phyloP scores from a whole-genome alignment of 2,329 filamentous ascomycete species.

The Penicillium psychrosexuale region DNA sequence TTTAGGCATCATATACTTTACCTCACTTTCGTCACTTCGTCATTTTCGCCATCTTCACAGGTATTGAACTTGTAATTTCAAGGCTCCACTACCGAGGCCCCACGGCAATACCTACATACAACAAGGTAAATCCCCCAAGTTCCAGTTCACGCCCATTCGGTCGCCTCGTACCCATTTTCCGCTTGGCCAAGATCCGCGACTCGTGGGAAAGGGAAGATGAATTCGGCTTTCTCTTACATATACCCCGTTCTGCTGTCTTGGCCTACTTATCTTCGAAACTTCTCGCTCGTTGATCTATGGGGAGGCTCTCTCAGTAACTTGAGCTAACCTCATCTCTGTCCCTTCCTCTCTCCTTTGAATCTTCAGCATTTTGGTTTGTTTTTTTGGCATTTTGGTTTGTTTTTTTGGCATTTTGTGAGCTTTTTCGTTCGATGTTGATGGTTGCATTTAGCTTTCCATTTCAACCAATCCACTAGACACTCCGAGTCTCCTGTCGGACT shows the following conservation, averaged over 20 bases:
- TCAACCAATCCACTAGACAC: not conserved
- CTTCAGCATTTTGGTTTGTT: not conserved
- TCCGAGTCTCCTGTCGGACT: not conserved
- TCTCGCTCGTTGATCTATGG: conserved; percentile 1
- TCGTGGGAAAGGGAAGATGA: not conserved
- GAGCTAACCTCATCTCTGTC: not conserved
- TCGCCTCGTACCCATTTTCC: not conserved
- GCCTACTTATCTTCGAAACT: not conserved
- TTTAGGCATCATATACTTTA: not conserved
- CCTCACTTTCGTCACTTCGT: not conserved
- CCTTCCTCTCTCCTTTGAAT: not conserved
- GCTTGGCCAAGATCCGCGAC: not conserved
- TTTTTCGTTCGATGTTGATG: not conserved
- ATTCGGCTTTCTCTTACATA: conserved; percentile 7
- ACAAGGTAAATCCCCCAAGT: not conserved
- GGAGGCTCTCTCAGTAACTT: not conserved
- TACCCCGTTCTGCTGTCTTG: conserved; percentile 1
- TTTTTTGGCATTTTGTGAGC: not conserved
- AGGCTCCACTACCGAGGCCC: not conserved
- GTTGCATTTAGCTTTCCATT: not conserved
- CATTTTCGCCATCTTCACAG: not conserved
- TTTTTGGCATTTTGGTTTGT: not conserved
- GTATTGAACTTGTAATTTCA: not conserved
- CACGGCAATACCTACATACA: not conserved
- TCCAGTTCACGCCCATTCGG: not conserved